Percentiles rank a stretch among this genome's conserved stretches.
These are phyloP conservation scores for Trifolium repens DNA, from an alignment of 306 rosid genomes.

Conservation along the genomic window DNA sequence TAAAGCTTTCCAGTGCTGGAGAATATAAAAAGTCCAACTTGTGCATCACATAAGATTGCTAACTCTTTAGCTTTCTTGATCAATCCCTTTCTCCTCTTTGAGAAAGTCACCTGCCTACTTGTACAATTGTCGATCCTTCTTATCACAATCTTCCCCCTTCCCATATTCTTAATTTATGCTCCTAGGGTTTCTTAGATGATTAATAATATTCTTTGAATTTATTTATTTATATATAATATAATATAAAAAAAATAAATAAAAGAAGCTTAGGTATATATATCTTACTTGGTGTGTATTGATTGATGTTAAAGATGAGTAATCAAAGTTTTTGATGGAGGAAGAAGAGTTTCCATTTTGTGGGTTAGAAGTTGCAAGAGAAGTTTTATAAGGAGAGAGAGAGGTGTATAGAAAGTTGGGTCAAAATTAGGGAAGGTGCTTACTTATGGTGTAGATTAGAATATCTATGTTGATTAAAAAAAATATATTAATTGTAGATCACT, in stretches of 20 bases:
- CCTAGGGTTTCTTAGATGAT: slow-evolving; percentile 54
- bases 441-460: slow-evolving; percentile 17
- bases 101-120: slow-evolving; percentile 89
- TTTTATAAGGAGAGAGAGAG: slow-evolving; percentile 18
- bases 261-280: background rate
- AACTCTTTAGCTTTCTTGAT: slow-evolving; percentile 87
- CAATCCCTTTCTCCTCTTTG: slow-evolving; percentile 90
- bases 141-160: slow-evolving; percentile 91
- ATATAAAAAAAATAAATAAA: background rate
- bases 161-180: slow-evolving; percentile 44
- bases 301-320: background rate
- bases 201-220: too few species aligned
- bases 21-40: slow-evolving; percentile 78
- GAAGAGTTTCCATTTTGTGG: slow-evolving; percentile 12
- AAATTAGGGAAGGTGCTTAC: background rate
- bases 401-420: slow-evolving; percentile 6
- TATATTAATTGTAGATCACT: slow-evolving; percentile 36
- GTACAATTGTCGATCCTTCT: slow-evolving; percentile 77
- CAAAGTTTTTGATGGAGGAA: slow-evolving; percentile 16
- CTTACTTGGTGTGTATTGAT: slow-evolving; percentile 42
- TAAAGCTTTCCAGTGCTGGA: slow-evolving; percentile 80
- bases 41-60: slow-evolving; percentile 84
- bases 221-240: too few species aligned
- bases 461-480: background rate
- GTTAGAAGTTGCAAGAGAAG: background rate